Evolutionary conservation across 148 eudicot species (phyloP).

Genomic region (Spergularia marina): DNA sequence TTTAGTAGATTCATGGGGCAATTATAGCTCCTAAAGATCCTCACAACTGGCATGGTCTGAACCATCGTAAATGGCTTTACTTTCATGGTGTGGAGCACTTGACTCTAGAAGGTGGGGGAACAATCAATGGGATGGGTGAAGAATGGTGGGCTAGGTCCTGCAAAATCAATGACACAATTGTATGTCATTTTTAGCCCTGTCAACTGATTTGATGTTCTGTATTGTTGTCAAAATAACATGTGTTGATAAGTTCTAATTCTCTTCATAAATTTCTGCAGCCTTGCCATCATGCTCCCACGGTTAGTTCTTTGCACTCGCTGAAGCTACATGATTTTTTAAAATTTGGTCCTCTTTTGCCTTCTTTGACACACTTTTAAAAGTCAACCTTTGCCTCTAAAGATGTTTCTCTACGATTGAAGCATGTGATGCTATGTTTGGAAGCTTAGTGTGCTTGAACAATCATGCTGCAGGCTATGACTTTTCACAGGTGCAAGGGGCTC

Average conservation of each 20-base stretch:
- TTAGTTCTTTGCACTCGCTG: conserved; percentile 39
- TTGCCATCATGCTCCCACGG: conserved; percentile 93
- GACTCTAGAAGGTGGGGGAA: conserved; percentile 74
- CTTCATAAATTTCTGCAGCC: conserved; percentile 50
- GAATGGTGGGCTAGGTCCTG: conserved; percentile 95
- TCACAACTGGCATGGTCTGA: conserved; percentile 55
- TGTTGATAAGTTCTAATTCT: conserved; percentile 10
- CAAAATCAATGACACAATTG: conserved; percentile 66
- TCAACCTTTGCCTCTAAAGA: too few species aligned
- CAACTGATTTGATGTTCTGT: background rate
- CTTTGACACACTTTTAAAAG: too few species aligned
- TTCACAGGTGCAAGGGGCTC: conserved; percentile 72
- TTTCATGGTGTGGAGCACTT: conserved; percentile 66
- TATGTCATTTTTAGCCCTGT: conserved; percentile 31
- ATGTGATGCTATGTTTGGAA: conserved; percentile 4
- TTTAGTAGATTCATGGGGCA: conserved; percentile 55
- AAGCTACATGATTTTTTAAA: background rate
- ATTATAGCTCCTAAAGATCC: conserved; percentile 83
- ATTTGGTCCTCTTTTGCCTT: background rate
- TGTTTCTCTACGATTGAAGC: background rate
- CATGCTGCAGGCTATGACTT: conserved; percentile 70
- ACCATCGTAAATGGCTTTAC: conserved; percentile 80
- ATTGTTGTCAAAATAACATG: background rate
- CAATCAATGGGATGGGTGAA: conserved; percentile 79
- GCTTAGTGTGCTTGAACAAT: conserved; percentile 11